phyloP scores from a whole-genome alignment of 225 moss, liverwort and hornwort species.

The Climacium dendroides region DNA sequence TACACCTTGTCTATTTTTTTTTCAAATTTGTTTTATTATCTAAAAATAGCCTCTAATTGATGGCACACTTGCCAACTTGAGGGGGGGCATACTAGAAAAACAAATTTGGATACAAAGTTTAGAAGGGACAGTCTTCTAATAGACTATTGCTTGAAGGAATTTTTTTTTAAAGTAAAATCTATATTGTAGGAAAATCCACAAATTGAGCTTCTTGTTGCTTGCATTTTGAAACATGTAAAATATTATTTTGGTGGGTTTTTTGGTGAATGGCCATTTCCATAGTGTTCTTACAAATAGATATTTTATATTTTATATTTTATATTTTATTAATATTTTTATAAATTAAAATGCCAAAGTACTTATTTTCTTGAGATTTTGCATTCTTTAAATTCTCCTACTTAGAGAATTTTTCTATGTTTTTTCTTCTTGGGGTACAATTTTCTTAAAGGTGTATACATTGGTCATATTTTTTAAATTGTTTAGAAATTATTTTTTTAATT shows the following conservation, averaged over 20 bases:
- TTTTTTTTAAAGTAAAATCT: too few species aligned
- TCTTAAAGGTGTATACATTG: background rate
- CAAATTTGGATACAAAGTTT: background rate
- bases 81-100: accelerated
- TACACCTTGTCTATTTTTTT: background rate
- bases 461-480: accelerated
- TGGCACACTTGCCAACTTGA: background rate
- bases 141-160: background rate
- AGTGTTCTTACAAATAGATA: too few species aligned
- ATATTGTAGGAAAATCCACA: background rate
- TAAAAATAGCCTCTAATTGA: background rate
- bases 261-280: background rate
- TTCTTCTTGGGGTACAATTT: accelerated
- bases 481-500: background rate
- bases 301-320: background rate
- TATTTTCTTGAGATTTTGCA: background rate
- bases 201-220: background rate
- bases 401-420: accelerated
- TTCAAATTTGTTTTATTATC: too few species aligned
- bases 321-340: background rate
- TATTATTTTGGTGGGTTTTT: background rate
- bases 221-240: background rate
- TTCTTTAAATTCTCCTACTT: background rate
- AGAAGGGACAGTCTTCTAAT: accelerated
- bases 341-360: background rate